Base-by-base conservation (phyloP, 2,329 filamentous ascomycete genomes). In the Cucurbitaria berberidis region DNA sequence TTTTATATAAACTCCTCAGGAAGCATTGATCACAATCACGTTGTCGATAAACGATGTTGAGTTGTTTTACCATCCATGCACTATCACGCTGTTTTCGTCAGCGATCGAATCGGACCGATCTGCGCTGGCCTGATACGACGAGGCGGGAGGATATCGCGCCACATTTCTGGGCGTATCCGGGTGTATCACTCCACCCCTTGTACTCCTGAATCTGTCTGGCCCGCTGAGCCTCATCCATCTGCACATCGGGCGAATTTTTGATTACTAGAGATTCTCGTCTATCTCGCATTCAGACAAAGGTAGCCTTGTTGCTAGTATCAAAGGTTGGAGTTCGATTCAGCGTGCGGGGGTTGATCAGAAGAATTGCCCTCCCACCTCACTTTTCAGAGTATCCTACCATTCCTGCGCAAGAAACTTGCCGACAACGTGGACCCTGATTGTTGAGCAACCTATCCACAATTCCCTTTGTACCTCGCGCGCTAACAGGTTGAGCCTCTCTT, bases 91-190 rank as follows among this genome's bases (percentile, higher is more conserved):
- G 44, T 50, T 36, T 49, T 29, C 48, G 52, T 59, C 55, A 54
- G 42, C 40, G 49, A 52, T 53, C 34, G 34, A 46, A 4, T 55
- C 51, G 56, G 55, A 11, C 47, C 56, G 47, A 54, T 61, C 34
- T 52, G 45, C 48, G 34, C 48, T 48, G 48, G 26, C 45, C 26
- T 51, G 60, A 62, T 63, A 59, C n/a, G 44, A 48, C 42, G 8
- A 45, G 36, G 48, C 45, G 42, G 50, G 45, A 46, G 53, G 60
- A 61, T 57, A 57, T 63, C 59, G 62, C 63, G 63, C 63, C 63
- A 67, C 60, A 53, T 55, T 46, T 26, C 52, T 40, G 10, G 48
- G 47, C 43, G 27, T 53, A 43, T 26, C 52, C 38, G 10, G 48
- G 47, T 40, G 27, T 53, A 43, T 66, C 64, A 67, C 56, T 53